Conservation (phyloP, 108 stramenopile species). For the Cyclotella cryptica region DNA sequence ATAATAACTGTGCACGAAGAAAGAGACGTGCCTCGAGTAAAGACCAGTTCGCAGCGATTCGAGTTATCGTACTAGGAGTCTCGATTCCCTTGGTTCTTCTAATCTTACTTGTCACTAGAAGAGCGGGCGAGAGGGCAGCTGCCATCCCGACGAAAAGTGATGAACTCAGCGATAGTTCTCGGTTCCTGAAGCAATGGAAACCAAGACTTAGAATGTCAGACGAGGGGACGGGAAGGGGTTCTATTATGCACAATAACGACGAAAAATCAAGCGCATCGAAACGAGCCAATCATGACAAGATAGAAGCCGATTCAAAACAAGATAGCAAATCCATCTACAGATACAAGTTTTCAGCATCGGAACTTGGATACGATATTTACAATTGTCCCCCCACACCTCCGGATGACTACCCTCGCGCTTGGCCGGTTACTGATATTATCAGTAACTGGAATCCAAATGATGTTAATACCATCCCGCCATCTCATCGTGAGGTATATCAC, state of each 20-base stretch:
- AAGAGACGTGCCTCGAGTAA: slow-evolving; percentile 2
- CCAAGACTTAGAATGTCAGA: background rate
- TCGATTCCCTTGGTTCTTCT: background rate
- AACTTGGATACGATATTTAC: slow-evolving; percentile 62
- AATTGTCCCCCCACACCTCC: slow-evolving; percentile 66
- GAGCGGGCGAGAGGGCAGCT: background rate
- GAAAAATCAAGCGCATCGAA: background rate
- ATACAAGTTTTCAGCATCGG: slow-evolving; percentile 25
- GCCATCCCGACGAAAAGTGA: background rate
- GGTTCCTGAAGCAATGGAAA: background rate
- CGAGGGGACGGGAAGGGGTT: background rate
- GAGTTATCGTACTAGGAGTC: background rate
- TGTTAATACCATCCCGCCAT: slow-evolving; percentile 46
- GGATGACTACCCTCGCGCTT: slow-evolving; percentile 62
- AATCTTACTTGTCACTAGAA: background rate
- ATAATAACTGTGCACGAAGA: background rate
- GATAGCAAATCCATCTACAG: slow-evolving; percentile 22
- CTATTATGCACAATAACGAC: slow-evolving; percentile 14
- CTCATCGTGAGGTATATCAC: slow-evolving; percentile 63
- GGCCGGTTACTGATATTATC: slow-evolving; percentile 66
- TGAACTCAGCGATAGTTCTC: background rate
- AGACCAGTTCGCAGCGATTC: background rate
- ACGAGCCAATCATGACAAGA: background rate
- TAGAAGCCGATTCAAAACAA: slow-evolving; percentile 10
- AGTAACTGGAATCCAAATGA: slow-evolving; percentile 74